Evolutionary conservation across 768 basidiomycete species (phyloP), one percentile per base, ranked within the genome.

Genomic region (Pleurotus giganteus): DNA sequence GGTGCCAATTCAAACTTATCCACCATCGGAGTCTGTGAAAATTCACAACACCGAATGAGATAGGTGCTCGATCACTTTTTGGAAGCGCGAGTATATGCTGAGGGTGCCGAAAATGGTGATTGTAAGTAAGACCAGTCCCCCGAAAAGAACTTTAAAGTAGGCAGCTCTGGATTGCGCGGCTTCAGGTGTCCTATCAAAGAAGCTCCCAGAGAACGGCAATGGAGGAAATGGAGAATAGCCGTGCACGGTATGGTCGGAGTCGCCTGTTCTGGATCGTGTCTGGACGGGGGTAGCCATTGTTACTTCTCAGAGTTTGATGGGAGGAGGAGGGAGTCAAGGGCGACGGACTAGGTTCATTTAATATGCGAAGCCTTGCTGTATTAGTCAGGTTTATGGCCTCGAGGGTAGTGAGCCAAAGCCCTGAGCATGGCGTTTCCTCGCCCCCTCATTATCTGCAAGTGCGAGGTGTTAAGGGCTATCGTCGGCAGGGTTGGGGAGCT

Each of bases 21-120:
- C n/a, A n/a, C n/a, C n/a, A n/a, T n/a, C n/a, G n/a, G n/a, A n/a
- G n/a, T n/a, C n/a, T n/a, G n/a, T n/a, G n/a, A n/a, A n/a, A n/a
- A n/a, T n/a, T n/a, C n/a, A n/a, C n/a, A n/a, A n/a, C n/a, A n/a
- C n/a, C n/a, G n/a, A n/a, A n/a, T n/a, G n/a, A n/a, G n/a, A n/a
- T n/a, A n/a, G n/a, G n/a, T n/a, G n/a, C n/a, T n/a, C n/a, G n/a
- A n/a, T n/a, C n/a, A n/a, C n/a, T n/a, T n/a, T n/a, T n/a, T n/a
- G n/a, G n/a, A n/a, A n/a, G n/a, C n/a, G n/a, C n/a, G n/a, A n/a
- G 63, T 79, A 85, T 45, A 86, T 83, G 2, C 81, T 65, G 52
- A 85, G 66, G 19, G 84, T 68, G 0, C 65, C 67, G 57, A 82
- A 75, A 41, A 85, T 77, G 17, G 76, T 62, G 31, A 82, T 42